Conservation (phyloP, 768 basidiomycete species). For the Pulveroboletus sp. region DNA sequence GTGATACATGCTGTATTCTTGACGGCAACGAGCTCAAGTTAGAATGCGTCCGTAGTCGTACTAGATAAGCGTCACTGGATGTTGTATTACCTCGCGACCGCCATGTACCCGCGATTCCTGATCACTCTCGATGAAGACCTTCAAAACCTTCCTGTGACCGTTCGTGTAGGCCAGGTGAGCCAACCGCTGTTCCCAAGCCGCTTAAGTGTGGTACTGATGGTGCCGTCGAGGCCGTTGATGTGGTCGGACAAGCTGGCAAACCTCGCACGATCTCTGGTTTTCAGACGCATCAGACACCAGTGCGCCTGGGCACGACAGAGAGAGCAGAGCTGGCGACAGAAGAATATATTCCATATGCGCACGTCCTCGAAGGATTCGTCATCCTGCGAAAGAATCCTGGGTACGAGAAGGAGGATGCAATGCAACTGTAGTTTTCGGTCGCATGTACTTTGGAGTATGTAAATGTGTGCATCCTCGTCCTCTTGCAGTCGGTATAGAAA, state of each 20-base stretch:
- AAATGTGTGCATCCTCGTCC: not conserved
- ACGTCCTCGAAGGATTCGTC: slow-evolving; percentile 89
- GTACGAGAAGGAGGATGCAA: slow-evolving; percentile 81
- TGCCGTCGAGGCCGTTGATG: slow-evolving; percentile 75
- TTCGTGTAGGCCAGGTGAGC: slow-evolving; percentile 86
- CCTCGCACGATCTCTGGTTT: slow-evolving; percentile 95
- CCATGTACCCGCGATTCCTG: slow-evolving; percentile 98
- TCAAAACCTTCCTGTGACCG: slow-evolving; percentile 79
- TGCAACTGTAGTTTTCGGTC: slow-evolving; percentile 53
- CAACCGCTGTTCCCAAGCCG: not conserved
- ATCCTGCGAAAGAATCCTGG: slow-evolving; percentile 90
- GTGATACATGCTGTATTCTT: slow-evolving; percentile 29
- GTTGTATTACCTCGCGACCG: slow-evolving; percentile 91
- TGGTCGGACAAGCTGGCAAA: slow-evolving; percentile 97
- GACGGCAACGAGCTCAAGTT: slow-evolving; percentile 1
- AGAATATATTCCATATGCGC: slow-evolving; percentile 88
- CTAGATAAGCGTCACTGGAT: slow-evolving; percentile 98
- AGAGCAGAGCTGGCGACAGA: slow-evolving; percentile 95
- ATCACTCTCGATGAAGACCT: slow-evolving; percentile 95
- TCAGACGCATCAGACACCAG: slow-evolving; percentile 97
- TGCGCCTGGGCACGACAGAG: slow-evolving; percentile 90
- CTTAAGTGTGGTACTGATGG: slow-evolving; percentile 1
- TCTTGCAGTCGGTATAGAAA: not conserved
- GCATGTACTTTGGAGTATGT: slow-evolving; percentile 2
- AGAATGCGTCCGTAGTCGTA: slow-evolving; percentile 54